Evolutionary conservation across 371 early-diverging fungal species (phyloP).

Genomic region (Lichtheimia ramosa): DNA sequence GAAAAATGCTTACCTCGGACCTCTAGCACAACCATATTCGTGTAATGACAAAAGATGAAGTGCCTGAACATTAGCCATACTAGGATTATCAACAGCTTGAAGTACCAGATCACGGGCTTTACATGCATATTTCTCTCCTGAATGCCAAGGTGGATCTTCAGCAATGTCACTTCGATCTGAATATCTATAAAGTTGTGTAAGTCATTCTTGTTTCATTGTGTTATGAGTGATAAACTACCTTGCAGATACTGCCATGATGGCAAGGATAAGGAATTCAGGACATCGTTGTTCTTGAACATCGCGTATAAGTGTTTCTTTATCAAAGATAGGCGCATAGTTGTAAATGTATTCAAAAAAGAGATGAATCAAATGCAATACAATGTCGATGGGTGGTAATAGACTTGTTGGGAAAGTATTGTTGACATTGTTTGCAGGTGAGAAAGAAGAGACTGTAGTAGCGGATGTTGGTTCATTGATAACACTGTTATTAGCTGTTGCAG

Average conservation of each 20-base stretch:
- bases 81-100: slow-evolving; percentile 47
- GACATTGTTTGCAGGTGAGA: no score
- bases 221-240: slow-evolving; percentile 22
- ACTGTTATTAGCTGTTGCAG: no score
- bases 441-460: no score
- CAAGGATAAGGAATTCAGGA: slow-evolving; percentile 38
- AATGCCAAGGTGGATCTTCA: slow-evolving; percentile 47
- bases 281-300: slow-evolving; percentile 31
- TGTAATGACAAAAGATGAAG: slow-evolving; percentile 54
- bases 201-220: no score
- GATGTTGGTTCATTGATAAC: no score
- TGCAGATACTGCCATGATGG: slow-evolving; percentile 36
- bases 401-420: no score
- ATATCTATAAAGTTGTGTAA: slow-evolving; percentile 19
- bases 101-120: slow-evolving; percentile 33
- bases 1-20: slow-evolving; percentile 37
- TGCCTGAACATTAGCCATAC: slow-evolving; percentile 53
- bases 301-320: slow-evolving; percentile 31
- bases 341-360: slow-evolving; percentile 56
- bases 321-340: slow-evolving; percentile 49
- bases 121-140: slow-evolving; percentile 48
- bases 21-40: slow-evolving; percentile 63
- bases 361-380: slow-evolving; percentile 51
- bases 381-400: slow-evolving; percentile 32
- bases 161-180: slow-evolving; percentile 37